Evolutionary conservation across 2,329 filamentous ascomycete genomes (phyloP).

Genomic region (Diatrype stigma): DNA sequence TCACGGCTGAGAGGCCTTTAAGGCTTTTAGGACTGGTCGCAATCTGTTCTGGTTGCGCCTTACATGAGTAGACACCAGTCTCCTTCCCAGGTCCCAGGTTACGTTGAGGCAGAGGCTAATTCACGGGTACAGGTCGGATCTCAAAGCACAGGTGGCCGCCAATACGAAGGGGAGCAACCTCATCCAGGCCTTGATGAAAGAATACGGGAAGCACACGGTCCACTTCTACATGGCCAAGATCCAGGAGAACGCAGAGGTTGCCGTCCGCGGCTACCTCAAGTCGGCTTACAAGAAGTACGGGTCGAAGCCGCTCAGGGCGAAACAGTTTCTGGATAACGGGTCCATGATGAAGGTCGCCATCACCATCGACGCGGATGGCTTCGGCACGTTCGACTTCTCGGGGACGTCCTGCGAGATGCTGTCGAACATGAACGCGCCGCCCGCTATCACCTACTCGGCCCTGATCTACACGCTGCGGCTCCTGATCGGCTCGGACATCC

Average conservation of each 20-base stretch:
- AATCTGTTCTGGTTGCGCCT: too few species aligned
- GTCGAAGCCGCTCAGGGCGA: slow-evolving; percentile 54
- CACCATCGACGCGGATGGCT: slow-evolving; percentile 63
- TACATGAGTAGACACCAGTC: too few species aligned
- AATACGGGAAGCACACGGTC: slow-evolving; percentile 28
- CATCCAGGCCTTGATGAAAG: slow-evolving; percentile 29
- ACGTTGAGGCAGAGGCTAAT: background rate
- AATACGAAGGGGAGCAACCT: slow-evolving; percentile 36
- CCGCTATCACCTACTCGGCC: slow-evolving; percentile 28
- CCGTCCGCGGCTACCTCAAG: slow-evolving; percentile 28
- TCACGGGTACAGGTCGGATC: slow-evolving; percentile 6
- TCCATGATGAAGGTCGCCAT: slow-evolving; percentile 24
- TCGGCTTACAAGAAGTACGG: slow-evolving; percentile 42
- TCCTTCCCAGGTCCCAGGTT: too few species aligned
- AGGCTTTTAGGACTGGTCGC: too few species aligned
- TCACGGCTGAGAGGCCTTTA: too few species aligned
- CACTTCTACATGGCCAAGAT: slow-evolving; percentile 38
- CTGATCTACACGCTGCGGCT: slow-evolving; percentile 42
- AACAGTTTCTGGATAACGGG: slow-evolving; percentile 70
- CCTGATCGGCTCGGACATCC: slow-evolving; percentile 68
- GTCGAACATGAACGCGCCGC: slow-evolving; percentile 27
- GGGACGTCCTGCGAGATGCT: slow-evolving; percentile 50
- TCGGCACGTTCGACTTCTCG: slow-evolving; percentile 55
- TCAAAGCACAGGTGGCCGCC: slow-evolving; percentile 38
- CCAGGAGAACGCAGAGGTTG: slow-evolving; percentile 36